Conservation (phyloP, 192 early-diverging fungal genomes). For the Coemansia reversa region DNA sequence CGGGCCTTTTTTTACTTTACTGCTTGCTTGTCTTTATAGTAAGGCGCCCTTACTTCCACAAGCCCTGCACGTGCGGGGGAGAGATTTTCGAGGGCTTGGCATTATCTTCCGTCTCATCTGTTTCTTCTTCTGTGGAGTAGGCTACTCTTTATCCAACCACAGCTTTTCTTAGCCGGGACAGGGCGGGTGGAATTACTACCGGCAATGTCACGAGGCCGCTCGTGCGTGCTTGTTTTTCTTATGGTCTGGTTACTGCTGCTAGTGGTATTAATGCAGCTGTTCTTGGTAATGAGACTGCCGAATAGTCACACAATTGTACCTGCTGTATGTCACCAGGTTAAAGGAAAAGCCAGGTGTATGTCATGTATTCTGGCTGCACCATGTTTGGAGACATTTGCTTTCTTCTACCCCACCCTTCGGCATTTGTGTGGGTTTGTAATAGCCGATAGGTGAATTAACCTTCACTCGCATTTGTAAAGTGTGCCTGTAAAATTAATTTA, state of each 20-base stretch:
- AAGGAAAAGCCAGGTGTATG: no score
- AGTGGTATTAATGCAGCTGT: conserved; percentile 6
- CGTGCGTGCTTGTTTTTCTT: no score
- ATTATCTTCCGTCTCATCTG: no score
- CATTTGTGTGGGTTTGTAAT: no score
- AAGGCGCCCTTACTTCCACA: conserved; percentile 1
- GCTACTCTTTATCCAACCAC: background rate
- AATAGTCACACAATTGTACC: no score
- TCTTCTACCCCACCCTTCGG: no score
- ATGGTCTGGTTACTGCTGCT: background rate
- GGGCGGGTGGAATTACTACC: background rate
- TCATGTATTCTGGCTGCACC: no score
- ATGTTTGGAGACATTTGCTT: no score
- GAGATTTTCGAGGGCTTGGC: no score
- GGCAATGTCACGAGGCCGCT: no score
- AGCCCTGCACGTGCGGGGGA: conserved; percentile 6
- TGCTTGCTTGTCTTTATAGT: conserved; percentile 2
- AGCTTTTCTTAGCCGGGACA: background rate
- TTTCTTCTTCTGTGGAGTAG: background rate
- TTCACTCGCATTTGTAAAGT: background rate
- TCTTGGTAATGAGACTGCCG: background rate
- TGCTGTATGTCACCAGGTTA: no score
- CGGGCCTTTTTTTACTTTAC: conserved; percentile 10
- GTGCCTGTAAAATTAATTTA: no score
- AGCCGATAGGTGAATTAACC: background rate